Conservation (phyloP, 306 rosid species). For the Ammopiptanthus mongolicus region DNA sequence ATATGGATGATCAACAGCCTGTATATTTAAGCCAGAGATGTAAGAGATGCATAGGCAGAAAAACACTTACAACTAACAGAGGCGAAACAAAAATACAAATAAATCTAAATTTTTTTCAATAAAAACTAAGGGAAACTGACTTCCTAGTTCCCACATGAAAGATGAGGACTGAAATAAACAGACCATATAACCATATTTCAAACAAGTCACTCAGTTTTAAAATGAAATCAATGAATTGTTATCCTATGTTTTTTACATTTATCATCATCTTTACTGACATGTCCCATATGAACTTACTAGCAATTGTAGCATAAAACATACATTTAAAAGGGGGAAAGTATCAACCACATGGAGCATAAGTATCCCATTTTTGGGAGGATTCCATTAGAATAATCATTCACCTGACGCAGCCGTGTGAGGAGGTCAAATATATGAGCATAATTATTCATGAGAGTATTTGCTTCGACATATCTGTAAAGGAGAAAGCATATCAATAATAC, state of each 20-base stretch:
- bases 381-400: constrained; percentile 23
- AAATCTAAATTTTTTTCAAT: background rate
- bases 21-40: background rate
- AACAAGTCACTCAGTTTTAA: background rate
- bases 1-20: constrained; percentile 32
- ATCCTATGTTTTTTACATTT: background rate
- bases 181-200: background rate
- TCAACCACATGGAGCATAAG: background rate
- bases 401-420: constrained; percentile 91
- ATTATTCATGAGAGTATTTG: constrained; percentile 66
- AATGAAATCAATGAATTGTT: background rate
- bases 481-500: constrained; percentile 21
- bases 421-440: constrained; percentile 98
- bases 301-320: background rate
- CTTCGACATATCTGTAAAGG: constrained; percentile 61
- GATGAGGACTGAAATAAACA: background rate
- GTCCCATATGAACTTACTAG: background rate
- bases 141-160: background rate
- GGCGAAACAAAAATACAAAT: background rate
- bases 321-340: background rate
- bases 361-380: background rate
- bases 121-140: background rate
- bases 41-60: background rate
- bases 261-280: background rate
- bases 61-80: background rate